phyloP scores from a whole-genome alignment of 352 stramenopile species.

The Phytophthora brassicae region DNA sequence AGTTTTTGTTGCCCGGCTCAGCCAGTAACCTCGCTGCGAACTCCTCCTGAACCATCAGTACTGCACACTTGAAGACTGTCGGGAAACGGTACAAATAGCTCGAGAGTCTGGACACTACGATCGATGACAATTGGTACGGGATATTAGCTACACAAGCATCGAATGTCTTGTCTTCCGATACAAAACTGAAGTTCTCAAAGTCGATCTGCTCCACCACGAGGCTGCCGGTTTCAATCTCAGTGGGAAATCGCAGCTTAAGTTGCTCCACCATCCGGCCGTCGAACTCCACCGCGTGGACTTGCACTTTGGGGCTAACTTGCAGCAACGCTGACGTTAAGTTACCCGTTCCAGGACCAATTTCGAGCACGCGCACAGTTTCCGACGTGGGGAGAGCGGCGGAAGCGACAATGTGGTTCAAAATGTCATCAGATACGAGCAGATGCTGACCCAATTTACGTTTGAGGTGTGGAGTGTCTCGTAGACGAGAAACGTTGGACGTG shows the following conservation, averaged over 20 bases:
- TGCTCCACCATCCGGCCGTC: constrained; percentile 77
- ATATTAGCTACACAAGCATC: constrained; percentile 87
- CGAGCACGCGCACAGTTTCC: constrained; percentile 56
- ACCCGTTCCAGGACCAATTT: constrained; percentile 84
- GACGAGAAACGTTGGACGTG: constrained; percentile 42
- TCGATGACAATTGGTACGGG: constrained; percentile 85
- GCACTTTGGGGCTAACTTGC: constrained; percentile 39
- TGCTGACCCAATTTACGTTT: constrained; percentile 87
- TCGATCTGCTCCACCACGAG: constrained; percentile 45
- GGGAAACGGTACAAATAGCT: constrained; percentile 71
- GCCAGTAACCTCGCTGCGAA: constrained; percentile 77
- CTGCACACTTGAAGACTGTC: constrained; percentile 52
- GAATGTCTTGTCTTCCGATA: constrained; percentile 26
- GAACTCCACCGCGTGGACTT: constrained; percentile 75
- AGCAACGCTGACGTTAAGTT: constrained; percentile 86
- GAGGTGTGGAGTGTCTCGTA: constrained; percentile 64
- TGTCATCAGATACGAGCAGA: constrained; percentile 63
- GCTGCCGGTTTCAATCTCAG: constrained; percentile 20
- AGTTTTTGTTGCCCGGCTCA: constrained; percentile 73
- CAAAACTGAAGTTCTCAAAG: constrained; percentile 48
- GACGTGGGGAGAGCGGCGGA: constrained; percentile 52
- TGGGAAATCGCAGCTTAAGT: constrained; percentile 58
- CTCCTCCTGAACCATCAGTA: constrained; percentile 86
- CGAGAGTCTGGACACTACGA: constrained; percentile 75
- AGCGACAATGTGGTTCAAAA: constrained; percentile 68